Evolutionary conservation across 202 grass and related monocot species (phyloP).

Genomic region (Dendrocalamus latiflorus): DNA sequence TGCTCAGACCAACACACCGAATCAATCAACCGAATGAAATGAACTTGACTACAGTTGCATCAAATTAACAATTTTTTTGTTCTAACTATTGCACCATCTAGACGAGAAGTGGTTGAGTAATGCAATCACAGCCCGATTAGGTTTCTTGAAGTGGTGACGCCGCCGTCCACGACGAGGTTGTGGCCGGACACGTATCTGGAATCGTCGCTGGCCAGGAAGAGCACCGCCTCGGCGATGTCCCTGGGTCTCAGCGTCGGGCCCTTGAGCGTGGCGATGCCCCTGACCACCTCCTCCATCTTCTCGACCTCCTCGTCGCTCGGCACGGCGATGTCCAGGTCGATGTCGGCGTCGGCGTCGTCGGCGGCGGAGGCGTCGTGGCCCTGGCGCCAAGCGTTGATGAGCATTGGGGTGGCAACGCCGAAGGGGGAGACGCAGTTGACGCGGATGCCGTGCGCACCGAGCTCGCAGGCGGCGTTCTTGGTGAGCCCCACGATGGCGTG

Average conservation of each 20-base stretch:
- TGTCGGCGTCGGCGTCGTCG: slow-evolving; percentile 31
- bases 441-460: too few species aligned
- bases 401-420: too few species aligned
- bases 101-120: neutral
- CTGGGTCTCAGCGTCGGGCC: slow-evolving; percentile 59
- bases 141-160: slow-evolving; percentile 82
- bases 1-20: neutral
- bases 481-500: too few species aligned
- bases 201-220: slow-evolving; percentile 91
- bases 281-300: slow-evolving; percentile 79
- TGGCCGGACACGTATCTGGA: slow-evolving; percentile 86
- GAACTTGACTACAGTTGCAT: slow-evolving; percentile 21
- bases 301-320: slow-evolving; percentile 59
- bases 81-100: neutral
- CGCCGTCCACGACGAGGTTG: slow-evolving; percentile 96
- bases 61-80: neutral
- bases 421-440: too few species aligned
- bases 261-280: slow-evolving; percentile 68
- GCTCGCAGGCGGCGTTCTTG: too few species aligned
- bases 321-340: slow-evolving; percentile 5
- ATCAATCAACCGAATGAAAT: slow-evolving; percentile 40
- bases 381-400: slow-evolving; percentile 87
- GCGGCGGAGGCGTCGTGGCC: slow-evolving; percentile 26
- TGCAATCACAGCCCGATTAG: slow-evolving; percentile 56
- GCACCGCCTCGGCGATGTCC: slow-evolving; percentile 90